Evolutionary conservation across 1,284 basidiomycete species (phyloP).

Genomic region (Abortiporus biennis): DNA sequence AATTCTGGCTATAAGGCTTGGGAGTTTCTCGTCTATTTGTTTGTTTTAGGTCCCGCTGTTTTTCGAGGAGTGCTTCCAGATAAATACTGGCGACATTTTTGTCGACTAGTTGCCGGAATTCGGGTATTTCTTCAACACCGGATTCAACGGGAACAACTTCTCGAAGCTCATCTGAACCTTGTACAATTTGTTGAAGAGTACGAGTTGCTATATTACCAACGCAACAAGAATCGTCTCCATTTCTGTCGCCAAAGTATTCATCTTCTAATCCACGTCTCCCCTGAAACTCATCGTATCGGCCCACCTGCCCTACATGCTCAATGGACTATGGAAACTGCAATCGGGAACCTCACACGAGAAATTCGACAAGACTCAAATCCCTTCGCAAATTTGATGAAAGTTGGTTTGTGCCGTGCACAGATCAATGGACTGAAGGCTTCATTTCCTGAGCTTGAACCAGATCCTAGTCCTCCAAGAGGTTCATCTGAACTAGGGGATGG

Average conservation of each 20-base stretch:
- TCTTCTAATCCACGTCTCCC: slow-evolving; percentile 17
- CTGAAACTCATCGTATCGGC: slow-evolving; percentile 21
- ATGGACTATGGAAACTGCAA: slow-evolving; percentile 21
- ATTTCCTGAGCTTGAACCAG: slow-evolving; percentile 12
- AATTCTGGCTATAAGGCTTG: slow-evolving; percentile 23
- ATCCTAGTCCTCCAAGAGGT: not conserved
- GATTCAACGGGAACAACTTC: slow-evolving; percentile 8
- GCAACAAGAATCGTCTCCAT: slow-evolving; percentile 21
- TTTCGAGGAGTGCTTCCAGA: slow-evolving; percentile 25
- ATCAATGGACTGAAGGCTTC: slow-evolving; percentile 15
- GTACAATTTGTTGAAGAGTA: slow-evolving; percentile 7
- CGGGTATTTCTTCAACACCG: slow-evolving; percentile 16
- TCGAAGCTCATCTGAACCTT: not conserved
- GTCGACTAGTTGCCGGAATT: slow-evolving; percentile 26
- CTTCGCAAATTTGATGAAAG: slow-evolving; percentile 17
- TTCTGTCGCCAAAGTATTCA: slow-evolving; percentile 27
- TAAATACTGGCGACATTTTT: slow-evolving; percentile 26
- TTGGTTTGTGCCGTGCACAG: slow-evolving; percentile 12
- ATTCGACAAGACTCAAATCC: slow-evolving; percentile 17
- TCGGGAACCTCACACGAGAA: slow-evolving; percentile 18
- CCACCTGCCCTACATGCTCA: slow-evolving; percentile 14
- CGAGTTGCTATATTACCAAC: slow-evolving; percentile 12
- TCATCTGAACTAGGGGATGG: slow-evolving; percentile 2
- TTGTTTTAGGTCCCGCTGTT: slow-evolving; percentile 30
- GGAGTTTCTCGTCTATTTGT: slow-evolving; percentile 31